These are phyloP conservation scores for Chamaecyparis obtusa DNA, from an alignment of 75 land plant species.

Conservation along the genomic window DNA sequence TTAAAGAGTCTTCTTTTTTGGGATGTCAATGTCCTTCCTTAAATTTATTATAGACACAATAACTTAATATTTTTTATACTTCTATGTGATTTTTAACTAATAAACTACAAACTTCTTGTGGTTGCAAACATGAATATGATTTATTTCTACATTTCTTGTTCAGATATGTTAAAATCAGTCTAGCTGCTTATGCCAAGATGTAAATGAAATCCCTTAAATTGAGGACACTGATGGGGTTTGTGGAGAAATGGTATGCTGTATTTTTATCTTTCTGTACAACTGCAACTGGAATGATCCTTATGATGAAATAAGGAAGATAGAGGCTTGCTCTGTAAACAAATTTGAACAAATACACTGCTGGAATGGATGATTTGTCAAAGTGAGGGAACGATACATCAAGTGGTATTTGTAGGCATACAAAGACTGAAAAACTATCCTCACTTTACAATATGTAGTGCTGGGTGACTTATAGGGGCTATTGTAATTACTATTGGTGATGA, in stretches of 20 bases:
- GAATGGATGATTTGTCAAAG: not conserved
- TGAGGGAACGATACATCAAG: not conserved
- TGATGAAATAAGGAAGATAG: not conserved
- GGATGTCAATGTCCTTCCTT: not conserved
- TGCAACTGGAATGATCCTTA: not conserved
- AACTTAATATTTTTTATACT: not conserved
- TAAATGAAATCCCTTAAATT: not conserved
- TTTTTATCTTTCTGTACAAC: not conserved
- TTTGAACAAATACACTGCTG: too few relatives aligned
- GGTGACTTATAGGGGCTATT: not conserved
- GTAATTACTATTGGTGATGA: not conserved
- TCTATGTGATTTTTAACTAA: not conserved
- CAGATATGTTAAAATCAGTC: not conserved
- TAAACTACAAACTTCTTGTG: not conserved
- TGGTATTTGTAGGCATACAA: not conserved
- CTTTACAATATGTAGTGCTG: not conserved
- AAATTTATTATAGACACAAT: not conserved
- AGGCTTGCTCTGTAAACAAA: not conserved
- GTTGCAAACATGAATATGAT: not conserved
- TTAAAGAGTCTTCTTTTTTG: not conserved
- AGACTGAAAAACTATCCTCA: not conserved
- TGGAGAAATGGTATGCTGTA: not conserved
- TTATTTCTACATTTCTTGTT: not conserved
- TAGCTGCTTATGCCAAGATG: not conserved
- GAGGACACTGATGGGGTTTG: not conserved